These are phyloP conservation scores for Neopestalotiopsis sp. DNA, from an alignment of 2,329 filamentous ascomycete genomes.

Conservation along the genomic window DNA sequence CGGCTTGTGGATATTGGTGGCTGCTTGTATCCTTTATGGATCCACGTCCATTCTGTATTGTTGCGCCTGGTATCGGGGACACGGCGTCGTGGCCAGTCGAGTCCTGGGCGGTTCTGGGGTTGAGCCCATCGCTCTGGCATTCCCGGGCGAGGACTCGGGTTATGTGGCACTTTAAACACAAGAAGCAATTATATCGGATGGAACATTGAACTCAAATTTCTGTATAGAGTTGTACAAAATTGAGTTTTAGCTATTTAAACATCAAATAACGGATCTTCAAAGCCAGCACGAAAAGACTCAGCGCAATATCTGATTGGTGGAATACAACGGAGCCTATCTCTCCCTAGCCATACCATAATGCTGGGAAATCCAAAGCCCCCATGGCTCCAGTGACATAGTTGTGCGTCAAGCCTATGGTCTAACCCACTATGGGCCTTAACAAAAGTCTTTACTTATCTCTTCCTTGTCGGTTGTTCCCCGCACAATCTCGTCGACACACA, in stretches of 20 bases:
- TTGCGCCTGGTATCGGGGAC: background rate
- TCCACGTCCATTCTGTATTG: background rate
- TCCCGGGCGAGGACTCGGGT: background rate
- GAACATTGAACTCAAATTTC: background rate
- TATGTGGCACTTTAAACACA: background rate
- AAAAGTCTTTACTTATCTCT: slow-evolving; percentile 3
- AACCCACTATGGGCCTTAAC: background rate
- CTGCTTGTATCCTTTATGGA: background rate
- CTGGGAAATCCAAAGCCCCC: background rate
- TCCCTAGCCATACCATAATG: background rate
- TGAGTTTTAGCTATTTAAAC: background rate
- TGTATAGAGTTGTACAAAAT: background rate
- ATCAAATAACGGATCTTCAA: background rate
- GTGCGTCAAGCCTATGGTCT: background rate
- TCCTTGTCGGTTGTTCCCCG: background rate
- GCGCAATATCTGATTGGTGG: background rate
- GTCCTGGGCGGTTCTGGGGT: background rate
- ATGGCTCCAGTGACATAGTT: background rate
- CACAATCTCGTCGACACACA: background rate
- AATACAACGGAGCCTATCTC: background rate
- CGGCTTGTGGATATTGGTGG: background rate
- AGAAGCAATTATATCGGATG: background rate
- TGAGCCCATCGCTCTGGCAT: background rate
- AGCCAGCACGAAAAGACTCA: background rate
- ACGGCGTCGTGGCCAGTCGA: background rate